phyloP scores from a whole-genome alignment of 2,329 filamentous ascomycete species.

The Cryoendolithus antarcticus region DNA sequence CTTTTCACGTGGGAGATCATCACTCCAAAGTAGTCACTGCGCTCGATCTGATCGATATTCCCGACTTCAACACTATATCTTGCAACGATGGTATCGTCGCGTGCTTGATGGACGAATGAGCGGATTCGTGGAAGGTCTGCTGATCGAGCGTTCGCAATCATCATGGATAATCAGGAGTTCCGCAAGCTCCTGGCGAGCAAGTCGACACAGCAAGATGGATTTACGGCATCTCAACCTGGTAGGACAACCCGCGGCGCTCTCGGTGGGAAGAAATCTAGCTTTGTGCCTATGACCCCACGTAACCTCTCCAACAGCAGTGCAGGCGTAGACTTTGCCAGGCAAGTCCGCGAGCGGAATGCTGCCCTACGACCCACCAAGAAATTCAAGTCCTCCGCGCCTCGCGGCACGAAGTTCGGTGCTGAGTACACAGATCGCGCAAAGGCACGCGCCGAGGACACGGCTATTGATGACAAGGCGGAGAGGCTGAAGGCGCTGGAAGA shows the following conservation, averaged over 20 bases:
- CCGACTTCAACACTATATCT: too few relatives aligned
- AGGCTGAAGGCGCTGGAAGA: conserved; percentile 71
- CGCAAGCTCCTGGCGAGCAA: conserved; percentile 59
- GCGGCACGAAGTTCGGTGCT: conserved; percentile 63
- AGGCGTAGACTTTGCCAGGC: conserved; percentile 64
- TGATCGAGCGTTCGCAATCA: too few relatives aligned
- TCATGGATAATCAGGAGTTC: conserved; percentile 89
- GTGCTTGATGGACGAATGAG: too few relatives aligned
- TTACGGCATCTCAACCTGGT: conserved; percentile 10
- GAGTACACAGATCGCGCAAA: conserved; percentile 79
- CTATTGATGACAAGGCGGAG: conserved; percentile 44
- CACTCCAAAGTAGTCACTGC: too few relatives aligned
- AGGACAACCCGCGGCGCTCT: conserved; percentile 7
- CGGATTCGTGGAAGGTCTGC: too few relatives aligned
- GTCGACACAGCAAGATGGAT: conserved; percentile 26
- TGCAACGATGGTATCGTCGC: too few relatives aligned
- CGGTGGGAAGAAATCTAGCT: conserved; percentile 20
- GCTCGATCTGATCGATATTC: too few relatives aligned
- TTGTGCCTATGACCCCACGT: conserved; percentile 85
- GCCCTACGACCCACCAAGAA: conserved; percentile 53
- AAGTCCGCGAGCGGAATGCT: conserved; percentile 62
- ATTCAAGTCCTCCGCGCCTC: conserved; percentile 64
- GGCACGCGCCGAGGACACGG: conserved; percentile 39
- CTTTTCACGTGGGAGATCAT: too few relatives aligned
- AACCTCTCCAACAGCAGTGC: conserved; percentile 37